Evolutionary conservation across 176 grass and related monocot species (phyloP), one percentile per base, ranked within the genome.

Genomic region (Poa pratensis): DNA sequence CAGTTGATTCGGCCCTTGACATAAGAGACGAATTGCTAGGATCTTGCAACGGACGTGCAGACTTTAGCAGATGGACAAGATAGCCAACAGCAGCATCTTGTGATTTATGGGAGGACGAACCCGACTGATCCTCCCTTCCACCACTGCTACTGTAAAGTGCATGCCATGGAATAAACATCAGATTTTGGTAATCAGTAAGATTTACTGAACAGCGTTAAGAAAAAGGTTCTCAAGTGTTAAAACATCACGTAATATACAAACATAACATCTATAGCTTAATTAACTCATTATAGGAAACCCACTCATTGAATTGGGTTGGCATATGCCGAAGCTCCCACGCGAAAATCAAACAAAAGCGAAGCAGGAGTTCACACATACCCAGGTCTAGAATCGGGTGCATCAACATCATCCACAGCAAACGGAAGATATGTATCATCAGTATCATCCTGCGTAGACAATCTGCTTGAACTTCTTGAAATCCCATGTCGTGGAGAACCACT

Each of bases 331-430:
- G 68, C 22, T 28, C 62, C 14, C 13, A 35, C 19, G 1, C 0
- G 24, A 26, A 59, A 68, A 75, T 50, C 35, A 13, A 67, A 54
- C 15, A 17, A 87, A 48, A n/a, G 53, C 17, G 46, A 26, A 74
- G 37, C 35, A 52, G 43, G 39, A 77, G 48, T 45, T 40, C 26
- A 89, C 80, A 53, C 87, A 79, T 90, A 98, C 96, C 93, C 92
- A 79, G 86, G 88, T 77, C 90, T 92, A 39, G 97, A 96, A 92
- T 99, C 92, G n/a, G 88, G 85, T 82, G 87, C 51, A 87, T 94
- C 91, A 61, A 99, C 94, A 86, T 99, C 97, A 90, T 99, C 97
- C 80, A 99, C 94, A 86, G 92, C 94, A 92, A 99, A 99, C 66
- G 97, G 94, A 86, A 88, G 95, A 89, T 94, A 94, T 2, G 84